Evolutionary conservation across 176 grass and related monocot species (phyloP), one percentile per base, ranked within the genome.

Genomic region (Pharus latifolius): DNA sequence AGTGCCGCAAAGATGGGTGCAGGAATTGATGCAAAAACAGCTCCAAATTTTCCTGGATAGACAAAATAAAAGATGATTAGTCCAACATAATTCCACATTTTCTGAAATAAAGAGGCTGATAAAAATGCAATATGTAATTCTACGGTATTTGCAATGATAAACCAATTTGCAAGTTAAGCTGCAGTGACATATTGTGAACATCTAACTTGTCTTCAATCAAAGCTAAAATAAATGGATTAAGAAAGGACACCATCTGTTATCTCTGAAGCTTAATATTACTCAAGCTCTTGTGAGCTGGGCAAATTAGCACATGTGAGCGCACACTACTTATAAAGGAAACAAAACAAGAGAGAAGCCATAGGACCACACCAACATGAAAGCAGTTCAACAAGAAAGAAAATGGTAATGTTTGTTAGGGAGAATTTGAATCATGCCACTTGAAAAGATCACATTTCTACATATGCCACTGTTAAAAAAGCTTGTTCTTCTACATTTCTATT

Each of bases 21-120:
- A 19, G 90, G 96, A 76, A 99, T 99, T 26, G 96, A 94, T 72
- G 96, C 96, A 62, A 99, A 99, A 35, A 99, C 87, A 64, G 96
- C 96, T 86, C 96, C 96, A 73, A 99, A 99, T 78, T 99, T 99
- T 51, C 96, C 96, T 99, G 90, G 31, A 60, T 57, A 54, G 60
- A 33, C 22, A 70, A 44, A 55, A 88, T 26, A 38, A 63, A 38
- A 30, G 7, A 34, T 47, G 13, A 59, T 59, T 10, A 63, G 22
- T 45, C n/a, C 33, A 33, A 52, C 11, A 8, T 33, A 81, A 74
- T 10, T 43, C 48, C 14, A 34, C 16, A 10, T 20, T 3, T 32
- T 56, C 4, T 56, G 3, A 69, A 60, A 5, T 37, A 13, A 18
- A 11, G 7, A 61, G 54, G 5, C 69, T 37, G 60, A 57, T 2